Percentiles rank a stretch among this genome's conserved stretches.
These are phyloP conservation scores for Puccinia coronata DNA, from an alignment of 1,284 basidiomycete genomes.

Conservation along the genomic window DNA sequence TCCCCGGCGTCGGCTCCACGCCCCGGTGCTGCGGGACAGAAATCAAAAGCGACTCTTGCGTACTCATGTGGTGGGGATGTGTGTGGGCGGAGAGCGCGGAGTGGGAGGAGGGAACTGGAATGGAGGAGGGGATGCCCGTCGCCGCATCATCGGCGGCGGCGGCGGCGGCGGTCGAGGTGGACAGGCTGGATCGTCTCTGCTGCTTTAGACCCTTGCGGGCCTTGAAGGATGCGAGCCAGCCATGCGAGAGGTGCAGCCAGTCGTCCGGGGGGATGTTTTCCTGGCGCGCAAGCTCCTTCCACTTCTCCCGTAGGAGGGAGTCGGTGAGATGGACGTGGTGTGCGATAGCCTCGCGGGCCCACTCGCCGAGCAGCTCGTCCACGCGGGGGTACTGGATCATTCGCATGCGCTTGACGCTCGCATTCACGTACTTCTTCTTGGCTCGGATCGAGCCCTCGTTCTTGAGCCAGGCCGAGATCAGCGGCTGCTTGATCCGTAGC, in stretches of 20 bases:
- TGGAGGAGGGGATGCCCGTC: no score
- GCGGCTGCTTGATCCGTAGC: slow-evolving; percentile 36
- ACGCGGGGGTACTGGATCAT: slow-evolving; percentile 15
- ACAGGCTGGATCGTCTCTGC: not conserved
- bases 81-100: no score
- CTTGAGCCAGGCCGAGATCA: slow-evolving; percentile 42
- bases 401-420: slow-evolving; percentile 14
- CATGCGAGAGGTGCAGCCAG: slow-evolving; percentile 25
- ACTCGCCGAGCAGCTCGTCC: not conserved
- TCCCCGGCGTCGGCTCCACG: no score
- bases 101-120: no score
- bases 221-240: slow-evolving; percentile 35
- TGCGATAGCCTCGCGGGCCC: slow-evolving; percentile 8
- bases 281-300: slow-evolving; percentile 12
- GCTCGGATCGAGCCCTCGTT: slow-evolving; percentile 30
- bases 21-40: no score
- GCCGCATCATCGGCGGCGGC: no score
- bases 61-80: no score
- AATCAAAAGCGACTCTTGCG: no score
- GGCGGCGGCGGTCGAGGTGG: not conserved
- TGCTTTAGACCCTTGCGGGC: not conserved
- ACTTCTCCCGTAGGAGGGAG: slow-evolving; percentile 16
- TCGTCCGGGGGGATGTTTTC: slow-evolving; percentile 19
- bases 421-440: not conserved
- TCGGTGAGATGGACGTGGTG: slow-evolving; percentile 2